Evolutionary conservation across 2,329 filamentous ascomycete genomes (phyloP).

Genomic region (Hymenoscyphus linearis): DNA sequence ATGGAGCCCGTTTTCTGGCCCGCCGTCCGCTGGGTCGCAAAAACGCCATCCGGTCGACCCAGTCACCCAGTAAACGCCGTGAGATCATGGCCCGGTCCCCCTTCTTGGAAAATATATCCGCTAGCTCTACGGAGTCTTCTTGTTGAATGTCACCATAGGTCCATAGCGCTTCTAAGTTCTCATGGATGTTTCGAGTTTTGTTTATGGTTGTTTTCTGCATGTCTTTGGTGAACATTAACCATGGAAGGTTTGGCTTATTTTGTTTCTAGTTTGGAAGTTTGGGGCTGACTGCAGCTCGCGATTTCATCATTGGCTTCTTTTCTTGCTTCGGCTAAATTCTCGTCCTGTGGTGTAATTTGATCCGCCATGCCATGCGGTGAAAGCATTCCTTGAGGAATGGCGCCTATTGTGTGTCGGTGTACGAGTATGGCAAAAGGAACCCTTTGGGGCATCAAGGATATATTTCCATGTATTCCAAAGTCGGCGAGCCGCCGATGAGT

Average conservation of each 20-base stretch:
- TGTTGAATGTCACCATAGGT: background rate
- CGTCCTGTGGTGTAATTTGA: background rate
- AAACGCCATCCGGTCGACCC: background rate
- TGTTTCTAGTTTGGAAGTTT: background rate
- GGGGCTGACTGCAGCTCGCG: background rate
- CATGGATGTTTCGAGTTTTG: background rate
- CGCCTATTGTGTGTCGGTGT: background rate
- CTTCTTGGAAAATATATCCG: background rate
- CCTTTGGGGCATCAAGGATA: background rate
- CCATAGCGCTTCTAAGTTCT: background rate
- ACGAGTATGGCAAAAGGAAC: background rate
- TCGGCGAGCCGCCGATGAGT: background rate
- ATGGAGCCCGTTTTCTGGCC: background rate
- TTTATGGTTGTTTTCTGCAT: background rate
- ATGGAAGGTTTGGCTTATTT: background rate
- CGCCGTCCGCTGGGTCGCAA: background rate
- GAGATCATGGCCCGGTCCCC: background rate
- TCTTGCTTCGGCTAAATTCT: background rate
- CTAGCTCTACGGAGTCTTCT: background rate
- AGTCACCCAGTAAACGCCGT: background rate
- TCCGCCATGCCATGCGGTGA: background rate
- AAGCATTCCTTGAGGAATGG: background rate
- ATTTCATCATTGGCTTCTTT: background rate
- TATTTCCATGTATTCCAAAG: background rate
- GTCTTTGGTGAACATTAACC: background rate